A percentile compares a stretch with the other conserved stretches of the same genome.
phyloP scores from a whole-genome alignment of 768 basidiomycete species.

The Hortiboletus flavorubellus region DNA sequence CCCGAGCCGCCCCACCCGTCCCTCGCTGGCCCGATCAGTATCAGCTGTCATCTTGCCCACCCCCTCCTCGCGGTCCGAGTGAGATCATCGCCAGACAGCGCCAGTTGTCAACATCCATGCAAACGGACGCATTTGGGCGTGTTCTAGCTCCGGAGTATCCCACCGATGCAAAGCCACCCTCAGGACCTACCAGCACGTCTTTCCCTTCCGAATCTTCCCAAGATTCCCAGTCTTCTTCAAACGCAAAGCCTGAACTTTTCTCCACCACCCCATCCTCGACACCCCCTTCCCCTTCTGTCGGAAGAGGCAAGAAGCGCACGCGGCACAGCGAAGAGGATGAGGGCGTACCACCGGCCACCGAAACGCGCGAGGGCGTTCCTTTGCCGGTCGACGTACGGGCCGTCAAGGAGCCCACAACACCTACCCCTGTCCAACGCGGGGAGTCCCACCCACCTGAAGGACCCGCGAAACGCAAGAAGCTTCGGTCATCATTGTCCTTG shows the following conservation, averaged over 20 bases:
- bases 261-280: neutral
- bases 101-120: neutral
- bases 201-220: neutral
- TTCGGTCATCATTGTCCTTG: neutral
- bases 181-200: neutral
- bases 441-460: neutral
- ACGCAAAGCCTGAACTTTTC: neutral
- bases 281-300: constrained; percentile 9
- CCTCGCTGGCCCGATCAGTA: constrained; percentile 13
- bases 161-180: neutral
- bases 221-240: neutral
- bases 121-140: constrained; percentile 13
- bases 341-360: neutral
- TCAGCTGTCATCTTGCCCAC: neutral
- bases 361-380: neutral
- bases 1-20: neutral
- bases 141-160: constrained; percentile 1
- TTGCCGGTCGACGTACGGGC: neutral
- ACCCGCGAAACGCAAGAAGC: constrained; percentile 16
- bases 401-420: neutral
- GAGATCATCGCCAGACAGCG: constrained; percentile 11
- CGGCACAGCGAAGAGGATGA: constrained; percentile 9
- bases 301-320: constrained; percentile 17
- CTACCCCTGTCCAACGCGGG: neutral
- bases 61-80: neutral